A percentile compares a stretch with the other conserved stretches of the same genome.
Evolutionary conservation across 176 grass and related monocot genomes (phyloP).

Genomic region (Calamus simplicifolius): DNA sequence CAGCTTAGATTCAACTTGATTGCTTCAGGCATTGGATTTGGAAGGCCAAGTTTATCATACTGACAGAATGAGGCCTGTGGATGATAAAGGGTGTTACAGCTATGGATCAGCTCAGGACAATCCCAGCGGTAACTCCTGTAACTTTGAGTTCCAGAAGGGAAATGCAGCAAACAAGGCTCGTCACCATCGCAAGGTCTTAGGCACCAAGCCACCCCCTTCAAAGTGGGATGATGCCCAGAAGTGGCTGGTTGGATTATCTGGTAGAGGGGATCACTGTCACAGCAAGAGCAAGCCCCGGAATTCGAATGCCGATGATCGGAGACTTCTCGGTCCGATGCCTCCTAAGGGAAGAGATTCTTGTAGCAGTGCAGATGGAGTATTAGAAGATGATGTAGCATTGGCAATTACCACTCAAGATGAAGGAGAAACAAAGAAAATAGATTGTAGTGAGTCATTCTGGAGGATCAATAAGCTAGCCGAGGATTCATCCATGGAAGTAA

Average conservation of each 20-base stretch:
- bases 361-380: slow-evolving; percentile 68
- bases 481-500: slow-evolving; percentile 12
- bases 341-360: slow-evolving; percentile 80
- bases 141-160: slow-evolving; percentile 17
- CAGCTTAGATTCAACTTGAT: too few relatives aligned
- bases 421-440: slow-evolving; percentile 81
- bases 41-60: too few relatives aligned
- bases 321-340: slow-evolving; percentile 48
- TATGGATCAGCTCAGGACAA: slow-evolving; percentile 4
- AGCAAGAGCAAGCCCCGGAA: slow-evolving; percentile 45
- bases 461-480: background rate
- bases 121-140: background rate
- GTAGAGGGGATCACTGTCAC: slow-evolving; percentile 23
- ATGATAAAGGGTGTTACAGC: slow-evolving; percentile 8
- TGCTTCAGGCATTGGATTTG: too few relatives aligned
- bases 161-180: background rate
- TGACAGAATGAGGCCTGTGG: slow-evolving; percentile 6
- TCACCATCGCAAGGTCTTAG: slow-evolving; percentile 29
- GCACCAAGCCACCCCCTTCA: slow-evolving; percentile 65
- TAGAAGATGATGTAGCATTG: slow-evolving; percentile 47
- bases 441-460: slow-evolving; percentile 27
- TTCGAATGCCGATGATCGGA: slow-evolving; percentile 78
- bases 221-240: slow-evolving; percentile 99
- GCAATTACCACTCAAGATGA: slow-evolving; percentile 28
- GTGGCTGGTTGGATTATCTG: slow-evolving; percentile 67